Evolutionary conservation across 2,329 filamentous ascomycete genomes (phyloP), one percentile per base, ranked within the genome.

Genomic region (Teratosphaeria destructans): DNA sequence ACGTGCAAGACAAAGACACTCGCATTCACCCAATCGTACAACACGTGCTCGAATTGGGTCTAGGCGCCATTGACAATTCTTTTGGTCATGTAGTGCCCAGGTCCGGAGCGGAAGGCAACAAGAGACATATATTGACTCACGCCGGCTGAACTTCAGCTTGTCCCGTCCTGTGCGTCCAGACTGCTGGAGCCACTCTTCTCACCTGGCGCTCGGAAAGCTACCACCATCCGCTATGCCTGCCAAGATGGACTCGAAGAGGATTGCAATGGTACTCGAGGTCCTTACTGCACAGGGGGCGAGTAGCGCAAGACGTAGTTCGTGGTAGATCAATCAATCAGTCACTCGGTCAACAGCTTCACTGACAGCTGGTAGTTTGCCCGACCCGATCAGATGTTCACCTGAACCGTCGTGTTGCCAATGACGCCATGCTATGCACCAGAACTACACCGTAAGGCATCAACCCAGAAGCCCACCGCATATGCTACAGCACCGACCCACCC

Each of bases 391-490:
- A 19, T 23, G 3, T 23, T 49, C 43, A 49, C 43, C 16, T 43
- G 19, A n/a, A 23, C 43, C 8, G 8, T 19, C 43, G 19, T 11
- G 19, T 19, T n/a, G 43, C 23, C 5, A 49, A 27, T 26, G 56
- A 56, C 58, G 54, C 58, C 58, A 12, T 56, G 58, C 58, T 59
- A 59, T 59, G 58, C 54, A 5, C 53, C 55, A 54, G 2, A 19
- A 10, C 5, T 7, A 10, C 2, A 23, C 43, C 43, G 43, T 23
- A 23, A 23, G 23, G 23, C 23, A 10, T 16, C 43, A 49, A 1
- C 7, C 43, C n/a, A 11, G 3, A 19, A 10, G 23, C 43, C n/a
- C 11, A 35, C 26, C 34, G 23, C 26, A 39, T 14, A 11, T 53
- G 23, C 52, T 58, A 55, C 56, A 47, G 35, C 14, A n/a, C 29